A percentile compares a stretch with the other conserved stretches of the same genome.
These are phyloP conservation scores for Herpotrichia juniperi DNA, from an alignment of 2,329 filamentous ascomycete species.

Conservation along the genomic window DNA sequence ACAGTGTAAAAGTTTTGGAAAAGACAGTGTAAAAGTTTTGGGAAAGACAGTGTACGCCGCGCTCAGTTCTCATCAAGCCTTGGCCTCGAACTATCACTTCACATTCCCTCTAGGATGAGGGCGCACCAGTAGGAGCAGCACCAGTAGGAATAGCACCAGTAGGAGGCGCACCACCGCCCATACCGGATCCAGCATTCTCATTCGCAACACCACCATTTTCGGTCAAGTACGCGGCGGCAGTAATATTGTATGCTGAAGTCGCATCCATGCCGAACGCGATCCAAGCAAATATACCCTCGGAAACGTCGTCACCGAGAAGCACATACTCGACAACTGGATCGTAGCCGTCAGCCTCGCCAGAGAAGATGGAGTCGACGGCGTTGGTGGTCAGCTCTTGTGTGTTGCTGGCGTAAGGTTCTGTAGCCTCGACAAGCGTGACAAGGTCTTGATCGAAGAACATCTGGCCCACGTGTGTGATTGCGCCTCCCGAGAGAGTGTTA, in stretches of 20 bases:
- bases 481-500: constrained; percentile 57
- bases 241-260: constrained; percentile 29
- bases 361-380: constrained; percentile 57
- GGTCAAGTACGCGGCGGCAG: constrained; percentile 31
- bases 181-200: constrained; percentile 20
- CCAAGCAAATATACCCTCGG: constrained; percentile 42
- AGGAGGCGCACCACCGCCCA: constrained; percentile 19
- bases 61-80: not conserved
- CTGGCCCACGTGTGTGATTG: constrained; percentile 66
- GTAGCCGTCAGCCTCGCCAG: constrained; percentile 54
- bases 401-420: constrained; percentile 52
- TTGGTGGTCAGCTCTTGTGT: constrained; percentile 56
- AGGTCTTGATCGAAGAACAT: constrained; percentile 69
- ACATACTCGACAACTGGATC: constrained; percentile 66
- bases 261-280: constrained; percentile 40
- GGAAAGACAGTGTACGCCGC: not conserved
- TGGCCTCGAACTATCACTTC: not conserved
- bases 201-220: constrained; percentile 37
- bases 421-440: constrained; percentile 56
- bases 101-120: not conserved
- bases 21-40: too few species aligned
- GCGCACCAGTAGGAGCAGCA: constrained; percentile 13
- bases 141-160: constrained; percentile 12
- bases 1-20: too few species aligned
- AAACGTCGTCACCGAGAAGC: constrained; percentile 57